Conservation (phyloP, 2,329 filamentous ascomycete species). For the Fonsecaea pedrosoi region DNA sequence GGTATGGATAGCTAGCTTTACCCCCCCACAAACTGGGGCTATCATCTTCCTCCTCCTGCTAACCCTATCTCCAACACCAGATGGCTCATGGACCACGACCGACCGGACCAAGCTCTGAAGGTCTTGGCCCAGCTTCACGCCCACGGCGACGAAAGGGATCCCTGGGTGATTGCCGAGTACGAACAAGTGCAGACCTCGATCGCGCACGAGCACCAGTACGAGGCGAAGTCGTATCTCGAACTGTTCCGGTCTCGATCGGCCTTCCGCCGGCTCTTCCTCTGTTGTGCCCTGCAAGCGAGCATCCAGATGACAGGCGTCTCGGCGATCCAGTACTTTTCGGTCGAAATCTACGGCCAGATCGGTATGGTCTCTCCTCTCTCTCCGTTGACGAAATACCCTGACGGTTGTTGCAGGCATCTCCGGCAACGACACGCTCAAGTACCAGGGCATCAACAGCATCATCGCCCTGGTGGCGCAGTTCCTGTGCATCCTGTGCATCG, state of each 20-base stretch:
- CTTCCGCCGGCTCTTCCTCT: slow-evolving; percentile 75
- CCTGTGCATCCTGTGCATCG: slow-evolving; percentile 69
- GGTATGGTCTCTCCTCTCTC: slow-evolving; percentile 41
- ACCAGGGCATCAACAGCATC: slow-evolving; percentile 76
- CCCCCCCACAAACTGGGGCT: slow-evolving; percentile 34
- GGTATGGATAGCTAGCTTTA: slow-evolving; percentile 33
- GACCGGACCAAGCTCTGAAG: slow-evolving; percentile 67
- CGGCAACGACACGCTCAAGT: slow-evolving; percentile 70
- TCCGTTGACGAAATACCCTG: too few species aligned
- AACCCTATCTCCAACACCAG: slow-evolving; percentile 55
- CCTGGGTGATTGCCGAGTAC: slow-evolving; percentile 76
- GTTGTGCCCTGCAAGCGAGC: slow-evolving; percentile 71
- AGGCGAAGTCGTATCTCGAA: slow-evolving; percentile 73
- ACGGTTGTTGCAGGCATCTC: slow-evolving; percentile 62
- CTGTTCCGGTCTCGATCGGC: slow-evolving; percentile 70
- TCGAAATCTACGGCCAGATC: slow-evolving; percentile 71
- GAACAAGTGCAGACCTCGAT: slow-evolving; percentile 73
- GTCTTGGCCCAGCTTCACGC: slow-evolving; percentile 74
- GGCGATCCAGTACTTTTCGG: slow-evolving; percentile 77
- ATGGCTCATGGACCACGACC: slow-evolving; percentile 77
- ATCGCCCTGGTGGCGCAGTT: slow-evolving; percentile 73
- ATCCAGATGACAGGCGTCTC: slow-evolving; percentile 79
- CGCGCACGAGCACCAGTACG: slow-evolving; percentile 69
- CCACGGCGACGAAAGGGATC: slow-evolving; percentile 68
- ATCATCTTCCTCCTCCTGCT: slow-evolving; percentile 19